A percentile compares a stretch with the other conserved stretches of the same genome.
phyloP scores from a whole-genome alignment of 2,329 filamentous ascomycete species.

The Aspergillus ruber region DNA sequence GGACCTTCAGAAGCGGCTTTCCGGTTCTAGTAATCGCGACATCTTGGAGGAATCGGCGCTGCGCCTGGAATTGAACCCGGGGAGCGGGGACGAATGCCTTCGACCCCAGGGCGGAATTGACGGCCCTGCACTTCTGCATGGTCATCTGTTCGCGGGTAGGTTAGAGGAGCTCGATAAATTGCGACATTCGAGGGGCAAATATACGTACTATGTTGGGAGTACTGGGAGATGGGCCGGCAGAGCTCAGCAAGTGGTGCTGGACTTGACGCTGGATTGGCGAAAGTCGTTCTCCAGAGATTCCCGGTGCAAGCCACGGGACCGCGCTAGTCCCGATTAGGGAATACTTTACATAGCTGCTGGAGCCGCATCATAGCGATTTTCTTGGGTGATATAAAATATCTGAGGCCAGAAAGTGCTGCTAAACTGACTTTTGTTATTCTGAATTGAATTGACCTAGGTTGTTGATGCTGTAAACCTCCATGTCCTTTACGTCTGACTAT shows the following conservation, averaged over 20 bases:
- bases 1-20: conserved; percentile 83
- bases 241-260: conserved; percentile 22
- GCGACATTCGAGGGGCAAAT: conserved; percentile 1
- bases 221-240: conserved; percentile 6
- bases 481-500: conserved; percentile 17
- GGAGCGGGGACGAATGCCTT: conserved; percentile 31
- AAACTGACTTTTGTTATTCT: not conserved
- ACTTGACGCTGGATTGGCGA: conserved; percentile 13
- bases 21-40: conserved; percentile 90
- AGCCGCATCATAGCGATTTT: not conserved
- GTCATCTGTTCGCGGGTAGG: conserved; percentile 26
- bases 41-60: conserved; percentile 61
- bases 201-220: conserved; percentile 10
- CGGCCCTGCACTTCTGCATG: conserved; percentile 42
- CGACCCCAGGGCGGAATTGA: conserved; percentile 36
- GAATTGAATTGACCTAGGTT: not conserved
- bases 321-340: conserved; percentile 27
- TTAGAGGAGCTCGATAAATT: conserved; percentile 21
- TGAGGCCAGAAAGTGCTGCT: not conserved
- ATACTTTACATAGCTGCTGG: not conserved
- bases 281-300: conserved; percentile 14
- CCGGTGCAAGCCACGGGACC: conserved; percentile 24
- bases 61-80: conserved; percentile 34
- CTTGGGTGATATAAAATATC: not conserved
- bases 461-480: not conserved